A percentile compares a stretch with the other conserved stretches of the same genome.
Evolutionary conservation across 2,329 filamentous ascomycete species (phyloP).

Genomic region (Sporothrix pseudoabietina): DNA sequence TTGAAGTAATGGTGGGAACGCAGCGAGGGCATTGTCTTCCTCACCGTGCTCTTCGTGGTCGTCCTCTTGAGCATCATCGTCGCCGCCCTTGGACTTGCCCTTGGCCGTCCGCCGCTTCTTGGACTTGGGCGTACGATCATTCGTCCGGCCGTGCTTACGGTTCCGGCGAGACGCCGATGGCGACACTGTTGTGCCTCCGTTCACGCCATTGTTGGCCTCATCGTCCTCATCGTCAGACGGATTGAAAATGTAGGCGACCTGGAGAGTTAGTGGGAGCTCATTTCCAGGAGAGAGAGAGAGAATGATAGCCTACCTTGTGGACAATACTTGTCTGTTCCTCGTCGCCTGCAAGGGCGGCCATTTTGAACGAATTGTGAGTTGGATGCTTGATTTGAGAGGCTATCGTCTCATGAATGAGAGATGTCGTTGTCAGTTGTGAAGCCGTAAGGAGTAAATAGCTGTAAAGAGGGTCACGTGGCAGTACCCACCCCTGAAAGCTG

Average conservation of each 20-base stretch:
- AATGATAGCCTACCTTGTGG: conserved; percentile 15
- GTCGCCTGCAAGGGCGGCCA: conserved; percentile 13
- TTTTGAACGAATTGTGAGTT: not conserved
- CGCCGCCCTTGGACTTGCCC: not conserved
- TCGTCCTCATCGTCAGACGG: conserved; percentile 48
- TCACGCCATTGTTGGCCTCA: conserved; percentile 15
- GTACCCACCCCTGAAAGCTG: not conserved
- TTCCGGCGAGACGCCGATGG: not conserved
- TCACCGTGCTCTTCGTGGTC: not conserved
- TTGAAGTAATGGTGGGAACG: conserved; percentile 57
- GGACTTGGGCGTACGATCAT: conserved; percentile 1
- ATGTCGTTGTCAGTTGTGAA: not conserved
- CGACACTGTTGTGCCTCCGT: not conserved
- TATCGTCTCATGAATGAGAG: not conserved
- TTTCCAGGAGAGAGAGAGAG: not conserved
- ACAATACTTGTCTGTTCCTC: conserved; percentile 27
- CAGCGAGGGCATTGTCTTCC: conserved; percentile 32
- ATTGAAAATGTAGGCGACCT: conserved; percentile 66
- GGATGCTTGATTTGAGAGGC: not conserved
- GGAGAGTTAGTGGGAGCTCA: not conserved
- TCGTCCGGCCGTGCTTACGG: conserved; percentile 4
- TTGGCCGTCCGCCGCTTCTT: conserved; percentile 19
- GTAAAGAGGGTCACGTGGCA: conserved; percentile 20
- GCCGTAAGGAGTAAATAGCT: conserved; percentile 15
- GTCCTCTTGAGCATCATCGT: not conserved